A percentile compares a stretch with the other conserved stretches of the same genome.
Conservation (phyloP, 148 eudicot species). For the Gaultheria prostrata region DNA sequence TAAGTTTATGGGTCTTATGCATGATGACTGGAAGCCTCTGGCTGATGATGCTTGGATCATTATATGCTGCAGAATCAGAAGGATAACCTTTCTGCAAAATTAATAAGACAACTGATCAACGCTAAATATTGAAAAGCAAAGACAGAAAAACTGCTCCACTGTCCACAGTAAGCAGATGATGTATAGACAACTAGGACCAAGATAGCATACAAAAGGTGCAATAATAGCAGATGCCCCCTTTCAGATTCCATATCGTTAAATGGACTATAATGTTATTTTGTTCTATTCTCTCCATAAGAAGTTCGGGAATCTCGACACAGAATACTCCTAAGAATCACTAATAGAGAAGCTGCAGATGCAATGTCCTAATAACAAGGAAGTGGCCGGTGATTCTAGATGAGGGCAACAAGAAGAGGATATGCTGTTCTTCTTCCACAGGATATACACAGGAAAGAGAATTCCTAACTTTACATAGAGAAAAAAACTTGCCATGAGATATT, state of each 20-base stretch:
- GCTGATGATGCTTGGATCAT: constrained; percentile 71
- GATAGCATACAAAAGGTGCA: neutral
- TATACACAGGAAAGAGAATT: neutral
- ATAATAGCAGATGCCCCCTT: neutral
- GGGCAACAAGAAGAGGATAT: neutral
- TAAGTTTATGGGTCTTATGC: constrained; percentile 83
- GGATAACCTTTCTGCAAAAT: constrained; percentile 87
- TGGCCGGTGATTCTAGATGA: neutral
- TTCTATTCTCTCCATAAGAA: neutral
- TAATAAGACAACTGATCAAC: constrained; percentile 1
- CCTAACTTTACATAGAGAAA: neutral
- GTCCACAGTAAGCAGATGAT: constrained; percentile 1
- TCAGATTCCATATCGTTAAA: neutral
- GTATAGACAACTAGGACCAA: neutral
- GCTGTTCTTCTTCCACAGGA: neutral
- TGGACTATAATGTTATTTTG: neutral
- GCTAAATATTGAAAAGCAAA: neutral
- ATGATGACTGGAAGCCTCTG: constrained; percentile 72
- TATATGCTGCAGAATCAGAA: constrained; percentile 72
- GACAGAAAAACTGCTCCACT: neutral
- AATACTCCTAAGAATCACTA: neutral
- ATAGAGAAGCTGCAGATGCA: neutral
- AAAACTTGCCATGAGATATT: neutral
- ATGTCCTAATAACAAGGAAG: neutral
- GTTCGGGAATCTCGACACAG: neutral